Evolutionary conservation across 345 rosid species (phyloP).

Genomic region (Bretschneidera sinensis): DNA sequence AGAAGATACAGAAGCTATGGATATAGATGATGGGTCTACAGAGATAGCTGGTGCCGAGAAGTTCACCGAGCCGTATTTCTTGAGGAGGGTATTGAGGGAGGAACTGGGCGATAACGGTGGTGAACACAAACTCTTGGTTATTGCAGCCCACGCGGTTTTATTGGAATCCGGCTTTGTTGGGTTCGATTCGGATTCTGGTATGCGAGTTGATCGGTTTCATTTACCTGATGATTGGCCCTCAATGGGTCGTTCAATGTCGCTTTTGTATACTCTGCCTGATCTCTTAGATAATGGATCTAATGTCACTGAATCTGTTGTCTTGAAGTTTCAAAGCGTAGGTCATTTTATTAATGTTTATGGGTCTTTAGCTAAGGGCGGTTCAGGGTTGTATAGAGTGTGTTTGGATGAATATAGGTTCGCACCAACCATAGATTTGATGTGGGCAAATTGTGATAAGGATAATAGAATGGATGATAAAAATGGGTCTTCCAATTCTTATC

Average conservation of each 20-base stretch:
- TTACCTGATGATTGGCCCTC: constrained; percentile 44
- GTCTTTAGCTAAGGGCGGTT: constrained; percentile 26
- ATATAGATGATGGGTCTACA: constrained; percentile 21
- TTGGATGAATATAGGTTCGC: constrained; percentile 43
- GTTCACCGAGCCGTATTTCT: constrained; percentile 51
- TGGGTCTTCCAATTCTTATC: constrained; percentile 9
- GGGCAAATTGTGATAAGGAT: constrained; percentile 19
- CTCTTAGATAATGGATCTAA: constrained; percentile 21
- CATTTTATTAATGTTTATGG: constrained; percentile 55
- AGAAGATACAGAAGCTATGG: constrained; percentile 20
- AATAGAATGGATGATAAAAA: constrained; percentile 12
- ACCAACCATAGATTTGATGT: constrained; percentile 32
- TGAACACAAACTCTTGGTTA: constrained; percentile 35
- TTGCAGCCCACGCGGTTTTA: constrained; percentile 67
- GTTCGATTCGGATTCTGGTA: constrained; percentile 30
- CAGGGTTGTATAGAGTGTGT: constrained; percentile 28
- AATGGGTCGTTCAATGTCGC: constrained; percentile 26
- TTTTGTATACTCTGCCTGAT: constrained; percentile 55
- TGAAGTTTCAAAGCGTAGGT: constrained; percentile 48
- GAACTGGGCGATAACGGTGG: constrained; percentile 37
- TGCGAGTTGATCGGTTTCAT: constrained; percentile 31
- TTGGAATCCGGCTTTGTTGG: constrained; percentile 67
- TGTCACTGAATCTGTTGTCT: constrained; percentile 27
- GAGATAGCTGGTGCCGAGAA: constrained; percentile 19
- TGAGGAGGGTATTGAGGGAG: constrained; percentile 46